phyloP scores from a whole-genome alignment of 1,284 basidiomycete species.

The Melampsora larici-populina region DNA sequence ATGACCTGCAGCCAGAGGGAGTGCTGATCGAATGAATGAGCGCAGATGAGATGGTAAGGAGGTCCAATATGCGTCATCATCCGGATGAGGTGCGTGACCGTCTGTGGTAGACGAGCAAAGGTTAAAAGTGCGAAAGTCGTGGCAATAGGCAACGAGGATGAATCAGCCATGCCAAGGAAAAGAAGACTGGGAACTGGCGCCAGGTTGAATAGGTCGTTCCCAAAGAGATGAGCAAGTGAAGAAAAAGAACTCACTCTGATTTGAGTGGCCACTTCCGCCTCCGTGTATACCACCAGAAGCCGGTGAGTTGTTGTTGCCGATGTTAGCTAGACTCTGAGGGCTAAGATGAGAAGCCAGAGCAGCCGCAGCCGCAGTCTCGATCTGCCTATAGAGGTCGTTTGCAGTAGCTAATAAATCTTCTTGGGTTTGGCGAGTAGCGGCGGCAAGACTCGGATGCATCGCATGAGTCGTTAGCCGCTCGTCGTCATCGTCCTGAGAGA shows the following conservation, averaged over 20 bases:
- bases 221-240: not conserved
- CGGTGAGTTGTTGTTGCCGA: slow-evolving; percentile 4
- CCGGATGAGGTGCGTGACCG: slow-evolving; percentile 45
- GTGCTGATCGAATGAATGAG: slow-evolving; percentile 61
- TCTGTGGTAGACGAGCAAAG: slow-evolving; percentile 3
- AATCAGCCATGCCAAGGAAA: not conserved
- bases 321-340: slow-evolving; percentile 26
- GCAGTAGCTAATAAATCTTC: slow-evolving; percentile 61
- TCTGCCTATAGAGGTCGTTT: slow-evolving; percentile 62
- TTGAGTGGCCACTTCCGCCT: not conserved
- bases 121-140: not conserved
- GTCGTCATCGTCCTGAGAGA: slow-evolving; percentile 23
- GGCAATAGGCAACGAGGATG: not conserved
- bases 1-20: slow-evolving; percentile 56
- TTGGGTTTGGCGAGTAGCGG: slow-evolving; percentile 52
- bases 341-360: slow-evolving; percentile 34
- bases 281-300: not conserved
- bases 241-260: slow-evolving; percentile 7
- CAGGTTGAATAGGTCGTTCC: no score
- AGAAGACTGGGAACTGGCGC: not conserved
- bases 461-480: slow-evolving; percentile 39
- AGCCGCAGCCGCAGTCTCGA: slow-evolving; percentile 58
- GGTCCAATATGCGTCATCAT: slow-evolving; percentile 63
- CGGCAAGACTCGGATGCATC: slow-evolving; percentile 42
- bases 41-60: slow-evolving; percentile 60